Conservation (phyloP, 2,329 filamentous ascomycete species). For the Paraphoma chrysanthemicola region DNA sequence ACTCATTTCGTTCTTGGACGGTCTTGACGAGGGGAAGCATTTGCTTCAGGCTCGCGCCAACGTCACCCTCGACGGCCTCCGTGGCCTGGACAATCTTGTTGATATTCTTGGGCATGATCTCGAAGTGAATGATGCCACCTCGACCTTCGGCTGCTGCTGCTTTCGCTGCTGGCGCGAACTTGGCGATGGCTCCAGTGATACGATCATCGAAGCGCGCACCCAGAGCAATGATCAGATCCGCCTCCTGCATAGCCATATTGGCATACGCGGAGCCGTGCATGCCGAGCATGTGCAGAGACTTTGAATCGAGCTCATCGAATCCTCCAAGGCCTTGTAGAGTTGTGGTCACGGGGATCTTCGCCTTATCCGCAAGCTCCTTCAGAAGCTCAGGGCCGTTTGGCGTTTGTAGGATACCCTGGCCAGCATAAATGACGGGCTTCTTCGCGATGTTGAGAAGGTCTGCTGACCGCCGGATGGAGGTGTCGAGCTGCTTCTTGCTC, state of each 20-base stretch:
- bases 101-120: constrained; percentile 99
- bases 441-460: constrained; percentile 85
- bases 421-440: constrained; percentile 94
- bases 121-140: constrained; percentile 96
- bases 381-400: constrained; percentile 81
- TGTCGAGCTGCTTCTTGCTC: constrained; percentile 73
- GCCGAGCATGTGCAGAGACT: constrained; percentile 96
- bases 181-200: constrained; percentile 80
- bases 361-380: constrained; percentile 87
- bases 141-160: constrained; percentile 82
- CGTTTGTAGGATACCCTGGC: constrained; percentile 83
- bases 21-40: constrained; percentile 76
- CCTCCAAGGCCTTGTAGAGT: constrained; percentile 92
- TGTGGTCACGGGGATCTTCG: constrained; percentile 91
- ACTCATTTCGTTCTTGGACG: constrained; percentile 74
- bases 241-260: constrained; percentile 97
- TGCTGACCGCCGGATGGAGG: constrained; percentile 78
- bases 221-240: constrained; percentile 93
- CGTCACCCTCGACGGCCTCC: constrained; percentile 93
- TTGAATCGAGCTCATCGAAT: constrained; percentile 91
- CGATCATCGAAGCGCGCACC: constrained; percentile 96
- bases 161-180: constrained; percentile 89
- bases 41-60: constrained; percentile 76
- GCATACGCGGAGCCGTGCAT: constrained; percentile 98
- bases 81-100: constrained; percentile 99